Base-by-base conservation (phyloP, 192 early-diverging fungal species). In the Pecoramyces ruminantium region DNA sequence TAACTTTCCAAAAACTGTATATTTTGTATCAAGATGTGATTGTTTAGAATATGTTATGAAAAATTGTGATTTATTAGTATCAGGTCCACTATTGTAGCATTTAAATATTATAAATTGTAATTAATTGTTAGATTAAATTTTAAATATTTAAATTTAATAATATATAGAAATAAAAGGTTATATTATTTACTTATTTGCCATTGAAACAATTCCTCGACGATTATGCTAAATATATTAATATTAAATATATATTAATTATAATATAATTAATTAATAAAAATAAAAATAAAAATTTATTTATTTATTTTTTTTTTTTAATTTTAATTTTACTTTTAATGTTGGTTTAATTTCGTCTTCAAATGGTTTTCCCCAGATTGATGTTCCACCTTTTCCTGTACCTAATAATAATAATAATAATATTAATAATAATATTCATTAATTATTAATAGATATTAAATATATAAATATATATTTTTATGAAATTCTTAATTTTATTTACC, bases 181-280 rank as follows among this genome's bases (percentile, higher is more conserved):
- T n/a, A n/a, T n/a, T n/a, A 95, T 92, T 12, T 95, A 95, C 17
- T 92, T 92, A 82, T 95, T 97, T 29, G 96, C 96, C 96, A 97
- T 97, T 21, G 93, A 93, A 8, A 97, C 92, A 1, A 94, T 93
- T 21, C 95, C 95, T 14, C 95, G 89, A 9, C 91, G 89, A 83
- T 95, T 94, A 83, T 97, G 96, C 90, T 94, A 82, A 28, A 81
- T 30, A 28, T 30, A 28, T 42, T 12, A 1, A 27, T 8, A 28
- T 28, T 4, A 40, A 18, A 9, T 13, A 4, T 17, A 21, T 25
- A 18, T 25, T 38, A 78, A 21, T 29, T 77, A 17, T 18, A 3
- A 77, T 17, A 0, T 27, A 21, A 39, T 21, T 30, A 78, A 15
- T 78, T 29, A 29, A 40, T 79, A n/a, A 29, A 8, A n/a, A 34